Conservation (phyloP, 495 filamentous ascomycete species). For the Hypoxylon lenormandii region DNA sequence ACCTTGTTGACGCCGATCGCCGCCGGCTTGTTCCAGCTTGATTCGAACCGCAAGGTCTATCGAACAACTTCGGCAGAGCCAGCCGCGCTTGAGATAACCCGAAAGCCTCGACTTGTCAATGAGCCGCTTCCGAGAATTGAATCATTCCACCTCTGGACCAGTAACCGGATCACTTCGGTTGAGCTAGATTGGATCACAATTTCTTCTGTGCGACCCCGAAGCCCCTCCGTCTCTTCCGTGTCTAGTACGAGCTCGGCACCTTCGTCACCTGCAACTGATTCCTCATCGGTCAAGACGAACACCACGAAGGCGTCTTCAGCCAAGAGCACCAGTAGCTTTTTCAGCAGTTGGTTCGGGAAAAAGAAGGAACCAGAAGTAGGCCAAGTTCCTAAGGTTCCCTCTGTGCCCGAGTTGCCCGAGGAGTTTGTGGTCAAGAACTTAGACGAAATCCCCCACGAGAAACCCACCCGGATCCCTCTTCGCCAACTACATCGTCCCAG, state of each 20-base stretch:
- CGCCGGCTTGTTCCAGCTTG: constrained; percentile 43
- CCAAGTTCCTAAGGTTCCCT: constrained; percentile 8
- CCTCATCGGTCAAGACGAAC: constrained; percentile 27
- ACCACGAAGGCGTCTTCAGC: constrained; percentile 30
- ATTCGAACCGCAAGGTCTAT: constrained; percentile 31
- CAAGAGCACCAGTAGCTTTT: constrained; percentile 29
- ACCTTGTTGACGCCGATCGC: not conserved
- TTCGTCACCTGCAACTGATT: constrained; percentile 26
- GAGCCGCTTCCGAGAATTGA: constrained; percentile 48
- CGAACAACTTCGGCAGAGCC: constrained; percentile 50
- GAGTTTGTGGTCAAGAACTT: constrained; percentile 40
- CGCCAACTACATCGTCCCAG: constrained; percentile 28
- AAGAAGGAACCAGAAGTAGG: constrained; percentile 17
- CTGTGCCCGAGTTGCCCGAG: constrained; percentile 18
- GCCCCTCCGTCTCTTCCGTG: constrained; percentile 30
- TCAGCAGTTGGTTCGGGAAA: constrained; percentile 40
- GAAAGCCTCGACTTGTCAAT: constrained; percentile 40
- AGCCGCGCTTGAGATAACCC: constrained; percentile 43
- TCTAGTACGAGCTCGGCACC: constrained; percentile 29
- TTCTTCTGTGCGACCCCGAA: constrained; percentile 33
- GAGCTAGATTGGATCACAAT: constrained; percentile 53
- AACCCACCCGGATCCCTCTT: constrained; percentile 25
- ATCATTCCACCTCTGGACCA: constrained; percentile 53
- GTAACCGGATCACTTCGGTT: constrained; percentile 1
- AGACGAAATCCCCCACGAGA: constrained; percentile 29